These are phyloP conservation scores for Ascochyta rabiei DNA, from an alignment of 2,329 filamentous ascomycete genomes.

Conservation along the genomic window DNA sequence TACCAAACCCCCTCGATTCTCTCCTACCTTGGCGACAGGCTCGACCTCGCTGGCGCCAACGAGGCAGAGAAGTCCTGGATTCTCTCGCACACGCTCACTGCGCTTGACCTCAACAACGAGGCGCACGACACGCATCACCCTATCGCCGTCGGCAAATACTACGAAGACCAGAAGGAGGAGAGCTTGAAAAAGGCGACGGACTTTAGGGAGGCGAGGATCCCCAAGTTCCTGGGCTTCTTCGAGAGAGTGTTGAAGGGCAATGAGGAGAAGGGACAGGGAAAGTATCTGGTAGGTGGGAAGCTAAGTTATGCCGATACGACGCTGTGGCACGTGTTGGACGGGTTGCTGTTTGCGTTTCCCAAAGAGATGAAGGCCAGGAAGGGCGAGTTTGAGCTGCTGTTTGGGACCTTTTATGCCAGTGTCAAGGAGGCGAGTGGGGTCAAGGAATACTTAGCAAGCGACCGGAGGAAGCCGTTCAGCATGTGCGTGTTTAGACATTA, in stretches of 20 bases:
- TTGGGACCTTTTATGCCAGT: slow-evolving; percentile 65
- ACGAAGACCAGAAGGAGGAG: slow-evolving; percentile 77
- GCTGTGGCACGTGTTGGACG: slow-evolving; percentile 69
- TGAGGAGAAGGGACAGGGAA: slow-evolving; percentile 60
- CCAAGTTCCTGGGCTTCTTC: slow-evolving; percentile 75
- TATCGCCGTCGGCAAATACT: slow-evolving; percentile 63
- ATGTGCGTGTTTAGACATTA: slow-evolving; percentile 75
- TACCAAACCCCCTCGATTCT: slow-evolving; percentile 76
- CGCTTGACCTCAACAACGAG: slow-evolving; percentile 74
- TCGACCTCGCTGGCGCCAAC: slow-evolving; percentile 62
- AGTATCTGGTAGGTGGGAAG: slow-evolving; percentile 69
- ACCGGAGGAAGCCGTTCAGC: slow-evolving; percentile 65
- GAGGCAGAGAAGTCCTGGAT: slow-evolving; percentile 61
- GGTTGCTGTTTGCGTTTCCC: slow-evolving; percentile 70
- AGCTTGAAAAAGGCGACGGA: slow-evolving; percentile 62
- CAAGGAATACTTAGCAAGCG: slow-evolving; percentile 71
- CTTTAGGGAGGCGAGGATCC: slow-evolving; percentile 67
- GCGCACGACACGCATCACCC: slow-evolving; percentile 79
- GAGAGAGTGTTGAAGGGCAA: slow-evolving; percentile 68
- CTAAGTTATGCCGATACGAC: slow-evolving; percentile 77
- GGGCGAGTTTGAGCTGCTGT: slow-evolving; percentile 65
- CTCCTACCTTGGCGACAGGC: slow-evolving; percentile 67
- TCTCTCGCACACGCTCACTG: slow-evolving; percentile 69
- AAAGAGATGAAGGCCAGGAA: slow-evolving; percentile 65
- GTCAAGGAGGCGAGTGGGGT: slow-evolving; percentile 69